Evolutionary conservation across 2,329 filamentous ascomycete genomes (phyloP).

Genomic region (Fusarium graminum): DNA sequence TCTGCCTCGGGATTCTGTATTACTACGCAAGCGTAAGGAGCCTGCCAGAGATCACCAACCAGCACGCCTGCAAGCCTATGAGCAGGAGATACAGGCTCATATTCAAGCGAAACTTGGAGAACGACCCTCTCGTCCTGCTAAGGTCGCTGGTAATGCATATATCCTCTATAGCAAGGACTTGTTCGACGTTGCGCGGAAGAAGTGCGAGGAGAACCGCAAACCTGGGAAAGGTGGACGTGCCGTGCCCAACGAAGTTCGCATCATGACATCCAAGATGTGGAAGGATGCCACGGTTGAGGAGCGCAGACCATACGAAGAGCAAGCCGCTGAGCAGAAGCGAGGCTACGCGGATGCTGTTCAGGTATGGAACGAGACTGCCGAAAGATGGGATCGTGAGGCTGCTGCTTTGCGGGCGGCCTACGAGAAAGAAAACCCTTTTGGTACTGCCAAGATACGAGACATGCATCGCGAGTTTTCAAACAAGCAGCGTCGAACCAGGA

Average conservation of each 20-base stretch:
- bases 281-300: slow-evolving; percentile 77
- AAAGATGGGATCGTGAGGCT: slow-evolving; percentile 79
- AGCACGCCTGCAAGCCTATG: slow-evolving; percentile 68
- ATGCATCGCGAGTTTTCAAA: slow-evolving; percentile 38
- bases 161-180: slow-evolving; percentile 87
- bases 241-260: slow-evolving; percentile 83
- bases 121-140: slow-evolving; percentile 77
- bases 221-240: slow-evolving; percentile 71
- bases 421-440: slow-evolving; percentile 63
- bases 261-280: slow-evolving; percentile 92
- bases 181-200: slow-evolving; percentile 71
- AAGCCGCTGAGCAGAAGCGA: slow-evolving; percentile 78
- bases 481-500: slow-evolving; percentile 54
- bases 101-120: slow-evolving; percentile 75
- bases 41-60: slow-evolving; percentile 63
- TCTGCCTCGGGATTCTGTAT: slow-evolving; percentile 68
- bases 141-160: slow-evolving; percentile 86
- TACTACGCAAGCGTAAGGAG: slow-evolving; percentile 68
- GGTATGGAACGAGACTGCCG: slow-evolving; percentile 71
- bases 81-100: slow-evolving; percentile 65
- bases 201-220: slow-evolving; percentile 74
- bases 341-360: slow-evolving; percentile 70
- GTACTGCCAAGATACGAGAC: slow-evolving; percentile 46
- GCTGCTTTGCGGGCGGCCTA: slow-evolving; percentile 65
- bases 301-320: slow-evolving; percentile 82